These are phyloP conservation scores for Claviceps sp. DNA, from an alignment of 2,329 filamentous ascomycete species.

Conservation along the genomic window DNA sequence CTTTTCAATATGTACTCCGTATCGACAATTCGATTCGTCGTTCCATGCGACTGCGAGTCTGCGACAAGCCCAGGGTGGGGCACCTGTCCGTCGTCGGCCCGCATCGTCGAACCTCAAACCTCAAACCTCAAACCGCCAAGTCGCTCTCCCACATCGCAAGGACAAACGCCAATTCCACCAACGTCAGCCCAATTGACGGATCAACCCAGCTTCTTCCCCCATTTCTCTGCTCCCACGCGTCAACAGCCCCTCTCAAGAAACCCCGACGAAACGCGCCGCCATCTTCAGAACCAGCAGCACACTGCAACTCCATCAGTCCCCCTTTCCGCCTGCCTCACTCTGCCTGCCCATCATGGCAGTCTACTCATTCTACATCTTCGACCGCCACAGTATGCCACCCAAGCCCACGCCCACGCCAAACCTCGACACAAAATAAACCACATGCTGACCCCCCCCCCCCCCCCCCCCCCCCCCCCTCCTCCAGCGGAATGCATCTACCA, in stretches of 20 bases:
- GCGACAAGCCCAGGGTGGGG: not conserved
- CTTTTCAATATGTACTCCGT: no score
- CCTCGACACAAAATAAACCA: not conserved
- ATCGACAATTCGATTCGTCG: no score
- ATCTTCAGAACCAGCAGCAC: not conserved
- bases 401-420: no score
- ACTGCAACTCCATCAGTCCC: not conserved
- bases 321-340: not conserved
- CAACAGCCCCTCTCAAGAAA: no score
- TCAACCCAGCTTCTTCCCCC: no score
- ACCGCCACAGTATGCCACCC: conserved; percentile 69
- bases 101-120: not conserved
- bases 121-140: not conserved
- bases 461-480: not conserved
- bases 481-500: conserved; percentile 95
- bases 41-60: no score
- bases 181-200: not conserved
- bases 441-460: not conserved
- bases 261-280: no score
- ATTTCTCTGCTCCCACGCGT: not conserved
- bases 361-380: conserved; percentile 98
- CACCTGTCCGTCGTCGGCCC: not conserved
- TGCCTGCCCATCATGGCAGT: conserved; percentile 56
- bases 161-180: not conserved
- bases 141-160: not conserved